phyloP scores from a whole-genome alignment of 495 filamentous ascomycete genomes.

The Xylaria flabelliformis region DNA sequence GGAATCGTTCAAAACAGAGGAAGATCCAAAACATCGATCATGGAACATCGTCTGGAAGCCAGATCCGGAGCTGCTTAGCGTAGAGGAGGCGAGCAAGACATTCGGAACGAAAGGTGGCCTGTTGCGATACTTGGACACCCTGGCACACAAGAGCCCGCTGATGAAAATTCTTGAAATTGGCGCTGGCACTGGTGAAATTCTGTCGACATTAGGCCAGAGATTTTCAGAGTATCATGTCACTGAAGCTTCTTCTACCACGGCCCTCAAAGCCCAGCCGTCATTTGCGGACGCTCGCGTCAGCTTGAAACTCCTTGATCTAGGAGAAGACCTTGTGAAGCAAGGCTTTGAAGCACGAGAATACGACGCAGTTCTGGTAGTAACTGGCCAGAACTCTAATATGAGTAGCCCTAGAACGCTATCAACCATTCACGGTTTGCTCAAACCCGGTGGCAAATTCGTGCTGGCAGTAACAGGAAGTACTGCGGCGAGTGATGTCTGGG shows the following conservation, averaged over 20 bases:
- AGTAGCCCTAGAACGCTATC: not conserved
- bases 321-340: not conserved
- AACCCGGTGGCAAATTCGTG: not conserved
- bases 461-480: not conserved
- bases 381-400: not conserved
- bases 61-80: not conserved
- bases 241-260: not conserved
- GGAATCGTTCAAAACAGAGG: not conserved
- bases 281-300: not conserved
- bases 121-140: not conserved
- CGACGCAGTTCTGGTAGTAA: not conserved
- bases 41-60: constrained; percentile 1
- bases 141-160: not conserved
- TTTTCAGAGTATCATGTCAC: not conserved
- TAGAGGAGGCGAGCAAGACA: not conserved
- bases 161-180: constrained; percentile 4
- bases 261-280: not conserved
- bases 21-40: constrained; percentile 3
- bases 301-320: not conserved
- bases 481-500: not conserved
- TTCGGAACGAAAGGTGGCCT: not conserved
- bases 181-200: not conserved
- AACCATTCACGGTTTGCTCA: not conserved
- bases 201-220: not conserved
- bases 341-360: not conserved